phyloP scores from a whole-genome alignment of 1,284 basidiomycete genomes.

The Lignosus rhinocerotis region DNA sequence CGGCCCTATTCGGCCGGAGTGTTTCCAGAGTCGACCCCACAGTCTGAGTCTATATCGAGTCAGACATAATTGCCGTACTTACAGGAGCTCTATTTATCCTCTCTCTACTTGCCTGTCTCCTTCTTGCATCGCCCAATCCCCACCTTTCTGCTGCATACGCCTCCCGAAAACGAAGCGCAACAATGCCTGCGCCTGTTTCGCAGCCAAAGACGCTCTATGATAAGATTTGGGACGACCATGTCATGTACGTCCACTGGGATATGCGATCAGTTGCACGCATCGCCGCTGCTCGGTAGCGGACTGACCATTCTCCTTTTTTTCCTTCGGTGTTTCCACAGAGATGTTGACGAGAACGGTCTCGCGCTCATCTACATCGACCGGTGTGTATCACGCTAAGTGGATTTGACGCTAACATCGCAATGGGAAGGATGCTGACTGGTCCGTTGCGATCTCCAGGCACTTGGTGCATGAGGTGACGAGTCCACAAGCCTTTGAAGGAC shows the following conservation, averaged over 20 bases:
- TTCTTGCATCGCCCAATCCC: neutral
- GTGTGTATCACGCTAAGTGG: constrained; percentile 40
- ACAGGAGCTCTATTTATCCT: constrained; percentile 11
- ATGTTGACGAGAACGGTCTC: constrained; percentile 79
- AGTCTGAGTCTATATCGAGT: constrained; percentile 14
- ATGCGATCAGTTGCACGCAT: neutral
- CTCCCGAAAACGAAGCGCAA: constrained; percentile 1
- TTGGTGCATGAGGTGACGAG: constrained; percentile 96
- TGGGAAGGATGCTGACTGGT: constrained; percentile 1
- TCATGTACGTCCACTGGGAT: constrained; percentile 69
- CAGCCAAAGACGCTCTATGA: constrained; percentile 87
- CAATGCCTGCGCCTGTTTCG: constrained; percentile 57
- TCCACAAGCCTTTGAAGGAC: constrained; percentile 94
- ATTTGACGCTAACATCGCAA: neutral
- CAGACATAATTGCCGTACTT: constrained; percentile 4
- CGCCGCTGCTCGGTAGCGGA: neutral
- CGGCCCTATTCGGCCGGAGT: constrained; percentile 20
- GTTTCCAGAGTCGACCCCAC: constrained; percentile 11
- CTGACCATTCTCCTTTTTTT: neutral
- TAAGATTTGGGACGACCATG: constrained; percentile 96
- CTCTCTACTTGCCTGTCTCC: neutral
- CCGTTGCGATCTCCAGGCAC: constrained; percentile 54
- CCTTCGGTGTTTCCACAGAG: constrained; percentile 52
- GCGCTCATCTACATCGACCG: constrained; percentile 93
- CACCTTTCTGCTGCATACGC: neutral